Evolutionary conservation across 1,284 basidiomycete species (phyloP).

Genomic region (Spongiforma sp.): DNA sequence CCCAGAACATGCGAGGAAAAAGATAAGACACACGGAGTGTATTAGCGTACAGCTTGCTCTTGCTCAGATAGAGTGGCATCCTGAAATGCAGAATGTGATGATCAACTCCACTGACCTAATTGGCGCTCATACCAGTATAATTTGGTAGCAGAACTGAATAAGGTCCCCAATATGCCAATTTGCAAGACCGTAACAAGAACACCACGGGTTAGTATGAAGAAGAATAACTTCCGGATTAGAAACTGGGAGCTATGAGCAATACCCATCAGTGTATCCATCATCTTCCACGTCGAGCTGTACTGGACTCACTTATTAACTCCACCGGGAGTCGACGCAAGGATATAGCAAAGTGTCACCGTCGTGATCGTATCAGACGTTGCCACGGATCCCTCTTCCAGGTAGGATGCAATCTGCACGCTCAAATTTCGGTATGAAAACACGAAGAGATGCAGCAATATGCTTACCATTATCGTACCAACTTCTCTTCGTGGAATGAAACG

Average conservation of each 20-base stretch:
- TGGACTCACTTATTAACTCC: constrained; percentile 10
- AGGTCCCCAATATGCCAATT: constrained; percentile 4
- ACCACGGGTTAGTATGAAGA: constrained; percentile 17
- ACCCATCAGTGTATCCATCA: background rate
- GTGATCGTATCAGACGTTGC: constrained; percentile 8
- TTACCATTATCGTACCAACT: background rate
- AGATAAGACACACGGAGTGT: background rate
- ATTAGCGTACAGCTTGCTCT: background rate
- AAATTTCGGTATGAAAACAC: background rate
- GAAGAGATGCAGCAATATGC: background rate
- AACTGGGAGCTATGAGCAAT: constrained; percentile 5
- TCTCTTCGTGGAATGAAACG: background rate
- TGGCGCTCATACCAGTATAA: constrained; percentile 13
- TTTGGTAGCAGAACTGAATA: background rate
- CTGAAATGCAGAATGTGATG: background rate
- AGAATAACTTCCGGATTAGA: constrained; percentile 8
- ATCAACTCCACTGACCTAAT: background rate
- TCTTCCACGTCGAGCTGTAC: background rate
- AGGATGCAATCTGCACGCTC: background rate
- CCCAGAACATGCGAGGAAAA: background rate
- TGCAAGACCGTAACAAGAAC: constrained; percentile 17
- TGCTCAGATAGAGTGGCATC: background rate
- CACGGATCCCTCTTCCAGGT: constrained; percentile 8
- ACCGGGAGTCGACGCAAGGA: constrained; percentile 13
- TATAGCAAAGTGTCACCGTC: constrained; percentile 12